phyloP scores from a whole-genome alignment of 805 yeast species.

The Ogataea thermomethanolica region DNA sequence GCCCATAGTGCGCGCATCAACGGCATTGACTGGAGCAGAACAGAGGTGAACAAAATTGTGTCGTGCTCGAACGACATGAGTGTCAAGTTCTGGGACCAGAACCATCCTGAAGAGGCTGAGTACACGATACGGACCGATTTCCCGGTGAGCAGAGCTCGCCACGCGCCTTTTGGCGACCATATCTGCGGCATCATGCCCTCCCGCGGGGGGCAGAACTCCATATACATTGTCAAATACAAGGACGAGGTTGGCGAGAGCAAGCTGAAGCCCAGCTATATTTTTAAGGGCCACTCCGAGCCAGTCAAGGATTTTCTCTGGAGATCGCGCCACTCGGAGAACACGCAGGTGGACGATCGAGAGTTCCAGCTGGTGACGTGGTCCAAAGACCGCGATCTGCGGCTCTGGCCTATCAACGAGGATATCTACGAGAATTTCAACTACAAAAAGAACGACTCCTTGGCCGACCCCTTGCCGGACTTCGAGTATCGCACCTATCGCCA shows the following conservation, averaged over 20 bases:
- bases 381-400: slow-evolving; percentile 74
- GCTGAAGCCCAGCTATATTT: slow-evolving; percentile 53
- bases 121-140: slow-evolving; percentile 66
- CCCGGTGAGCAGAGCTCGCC: slow-evolving; percentile 87
- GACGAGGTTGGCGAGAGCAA: slow-evolving; percentile 34
- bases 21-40: slow-evolving; percentile 78
- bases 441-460: slow-evolving; percentile 35
- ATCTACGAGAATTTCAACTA: slow-evolving; percentile 46
- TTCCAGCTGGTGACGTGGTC: slow-evolving; percentile 95
- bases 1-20: slow-evolving; percentile 89
- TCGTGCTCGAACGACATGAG: slow-evolving; percentile 85
- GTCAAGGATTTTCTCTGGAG: slow-evolving; percentile 91
- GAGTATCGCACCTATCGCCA: slow-evolving; percentile 44
- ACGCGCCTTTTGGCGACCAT: slow-evolving; percentile 78
- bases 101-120: slow-evolving; percentile 43
- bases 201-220: slow-evolving; percentile 73
- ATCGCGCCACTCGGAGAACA: slow-evolving; percentile 45
- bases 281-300: slow-evolving; percentile 80
- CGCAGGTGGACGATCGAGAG: slow-evolving; percentile 63
- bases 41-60: slow-evolving; percentile 55
- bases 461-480: slow-evolving; percentile 36
- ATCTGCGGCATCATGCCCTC: slow-evolving; percentile 89
- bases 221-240: slow-evolving; percentile 52
- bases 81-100: slow-evolving; percentile 78
- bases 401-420: slow-evolving; percentile 67